phyloP scores from a whole-genome alignment of 169 alveolate genomes.

The Cyclospora cayetanensis region DNA sequence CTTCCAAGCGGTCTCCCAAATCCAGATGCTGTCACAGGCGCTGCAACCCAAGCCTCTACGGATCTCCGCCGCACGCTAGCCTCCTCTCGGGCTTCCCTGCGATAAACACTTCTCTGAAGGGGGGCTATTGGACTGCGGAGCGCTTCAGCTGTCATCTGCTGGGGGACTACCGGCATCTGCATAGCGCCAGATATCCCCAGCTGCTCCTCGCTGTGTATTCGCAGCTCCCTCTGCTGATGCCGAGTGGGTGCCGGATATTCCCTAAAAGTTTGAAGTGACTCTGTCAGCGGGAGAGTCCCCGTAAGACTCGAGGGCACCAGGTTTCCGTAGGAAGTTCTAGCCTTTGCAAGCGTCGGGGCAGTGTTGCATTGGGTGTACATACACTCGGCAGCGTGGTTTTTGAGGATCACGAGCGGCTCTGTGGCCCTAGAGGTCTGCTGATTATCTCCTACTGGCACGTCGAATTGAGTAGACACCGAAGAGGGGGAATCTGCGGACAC shows the following conservation, averaged over 20 bases:
- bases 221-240: constrained; percentile 40
- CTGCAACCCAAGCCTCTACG: constrained; percentile 32
- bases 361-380: not conserved
- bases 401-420: not conserved
- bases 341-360: not conserved
- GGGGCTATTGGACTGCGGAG: not conserved
- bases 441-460: too few species aligned
- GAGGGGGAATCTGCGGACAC: not conserved
- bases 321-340: not conserved
- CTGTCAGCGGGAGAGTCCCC: not conserved
- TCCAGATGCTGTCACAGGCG: not conserved
- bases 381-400: constrained; percentile 17
- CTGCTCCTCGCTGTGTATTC: too few species aligned
- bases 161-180: not conserved
- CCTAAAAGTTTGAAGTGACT: too few species aligned
- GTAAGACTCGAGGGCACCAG: not conserved
- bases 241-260: too few species aligned
- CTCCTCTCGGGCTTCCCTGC: not conserved
- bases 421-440: not conserved
- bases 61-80: not conserved
- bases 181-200: not conserved
- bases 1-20: too few species aligned
- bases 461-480: too few species aligned
- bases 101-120: not conserved
- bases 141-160: not conserved